These are phyloP conservation scores for Clonostachys chloroleuca DNA, from an alignment of 2,329 filamentous ascomycete genomes.

Conservation along the genomic window DNA sequence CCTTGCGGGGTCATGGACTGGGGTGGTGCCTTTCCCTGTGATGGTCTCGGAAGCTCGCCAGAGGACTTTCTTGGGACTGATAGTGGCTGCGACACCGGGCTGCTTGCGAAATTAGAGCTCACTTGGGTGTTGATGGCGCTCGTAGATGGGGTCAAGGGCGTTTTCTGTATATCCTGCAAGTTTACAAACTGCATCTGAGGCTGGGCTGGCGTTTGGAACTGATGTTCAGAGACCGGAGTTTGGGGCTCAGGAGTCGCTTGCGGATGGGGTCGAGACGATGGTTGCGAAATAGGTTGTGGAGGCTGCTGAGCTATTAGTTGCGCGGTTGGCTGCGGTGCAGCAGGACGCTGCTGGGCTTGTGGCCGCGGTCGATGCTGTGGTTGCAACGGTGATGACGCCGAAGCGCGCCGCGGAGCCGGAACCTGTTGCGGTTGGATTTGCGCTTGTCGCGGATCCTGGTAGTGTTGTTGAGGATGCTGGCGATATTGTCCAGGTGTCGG, in stretches of 20 bases:
- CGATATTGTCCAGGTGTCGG: slow-evolving; percentile 1
- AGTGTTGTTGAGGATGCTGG: slow-evolving; percentile 7
- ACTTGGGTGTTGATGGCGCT: slow-evolving; percentile 2
- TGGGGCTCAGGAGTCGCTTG: slow-evolving; percentile 3
- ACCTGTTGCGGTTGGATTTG: neutral
- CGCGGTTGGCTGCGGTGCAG: neutral
- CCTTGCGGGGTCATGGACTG: slow-evolving; percentile 10
- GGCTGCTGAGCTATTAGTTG: neutral
- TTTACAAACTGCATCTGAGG: slow-evolving; percentile 26
- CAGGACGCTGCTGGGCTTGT: neutral
- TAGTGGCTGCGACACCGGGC: slow-evolving; percentile 6
- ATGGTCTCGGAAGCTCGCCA: neutral
- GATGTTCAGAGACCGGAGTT: neutral
- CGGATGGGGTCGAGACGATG: slow-evolving; percentile 3
- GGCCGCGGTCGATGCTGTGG: neutral
- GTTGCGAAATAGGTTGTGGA: neutral
- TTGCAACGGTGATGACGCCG: slow-evolving; percentile 1
- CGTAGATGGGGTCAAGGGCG: slow-evolving; percentile 17
- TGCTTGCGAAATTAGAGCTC: neutral
- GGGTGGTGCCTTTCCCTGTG: too few species aligned
- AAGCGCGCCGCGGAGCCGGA: neutral
- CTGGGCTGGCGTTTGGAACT: neutral
- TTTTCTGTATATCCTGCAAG: slow-evolving; percentile 27
- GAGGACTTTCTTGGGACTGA: slow-evolving; percentile 3
- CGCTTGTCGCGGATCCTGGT: slow-evolving; percentile 3